A percentile compares a stretch with the other conserved stretches of the same genome.
These are phyloP conservation scores for Hymenoscyphus occultus DNA, from an alignment of 2,329 filamentous ascomycete species.

Conservation along the genomic window DNA sequence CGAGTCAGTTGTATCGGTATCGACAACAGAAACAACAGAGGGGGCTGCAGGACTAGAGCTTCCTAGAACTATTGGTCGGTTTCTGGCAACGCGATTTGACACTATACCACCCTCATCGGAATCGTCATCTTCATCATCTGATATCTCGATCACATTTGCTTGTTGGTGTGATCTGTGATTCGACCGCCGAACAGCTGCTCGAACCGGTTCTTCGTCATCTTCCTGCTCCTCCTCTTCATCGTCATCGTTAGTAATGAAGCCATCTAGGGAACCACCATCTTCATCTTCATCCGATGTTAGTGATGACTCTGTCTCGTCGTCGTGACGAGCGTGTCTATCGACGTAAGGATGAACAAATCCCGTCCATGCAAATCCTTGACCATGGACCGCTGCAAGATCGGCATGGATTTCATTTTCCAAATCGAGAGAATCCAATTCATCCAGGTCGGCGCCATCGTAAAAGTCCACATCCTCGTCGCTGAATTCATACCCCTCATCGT, in stretches of 20 bases:
- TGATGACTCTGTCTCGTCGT: constrained; percentile 11
- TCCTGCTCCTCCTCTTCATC: constrained; percentile 30
- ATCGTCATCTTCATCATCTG: constrained; percentile 32
- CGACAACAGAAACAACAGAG: constrained; percentile 24
- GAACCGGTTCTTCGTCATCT: constrained; percentile 27
- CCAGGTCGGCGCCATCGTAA: constrained; percentile 42
- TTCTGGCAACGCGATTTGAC: constrained; percentile 27
- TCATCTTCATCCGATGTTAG: constrained; percentile 18
- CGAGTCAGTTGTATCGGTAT: constrained; percentile 27
- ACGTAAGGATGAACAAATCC: constrained; percentile 1
- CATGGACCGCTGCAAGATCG: constrained; percentile 11
- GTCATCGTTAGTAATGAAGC: constrained; percentile 27
- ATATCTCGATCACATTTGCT: constrained; percentile 21
- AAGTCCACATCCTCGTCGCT: constrained; percentile 41
- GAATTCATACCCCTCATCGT: constrained; percentile 42
- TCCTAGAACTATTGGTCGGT: constrained; percentile 13
- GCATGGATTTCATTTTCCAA: constrained; percentile 16
- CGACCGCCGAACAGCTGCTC: constrained; percentile 2
- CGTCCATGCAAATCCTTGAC: neutral
- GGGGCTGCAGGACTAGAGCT: constrained; percentile 19
- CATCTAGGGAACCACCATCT: constrained; percentile 32
- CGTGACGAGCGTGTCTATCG: constrained; percentile 15
- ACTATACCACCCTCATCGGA: constrained; percentile 35
- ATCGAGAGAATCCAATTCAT: constrained; percentile 22
- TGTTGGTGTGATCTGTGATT: constrained; percentile 4